Conservation (phyloP, 805 yeast genomes). For the Starmera dryadoides region DNA sequence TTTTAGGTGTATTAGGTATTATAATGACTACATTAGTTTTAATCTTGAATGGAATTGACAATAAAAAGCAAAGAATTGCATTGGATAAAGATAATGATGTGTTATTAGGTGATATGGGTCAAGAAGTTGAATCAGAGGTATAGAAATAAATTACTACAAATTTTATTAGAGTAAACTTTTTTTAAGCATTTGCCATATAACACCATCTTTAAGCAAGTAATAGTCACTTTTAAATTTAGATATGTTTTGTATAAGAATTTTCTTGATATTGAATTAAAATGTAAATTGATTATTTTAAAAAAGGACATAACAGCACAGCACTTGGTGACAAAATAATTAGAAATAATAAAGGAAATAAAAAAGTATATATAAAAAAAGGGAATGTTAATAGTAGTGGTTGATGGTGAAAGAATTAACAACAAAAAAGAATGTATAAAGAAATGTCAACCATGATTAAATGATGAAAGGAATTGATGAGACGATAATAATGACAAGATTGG, state of each 20-base stretch:
- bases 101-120: not conserved
- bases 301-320: not conserved
- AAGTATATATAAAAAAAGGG: not conserved
- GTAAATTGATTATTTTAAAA: not conserved
- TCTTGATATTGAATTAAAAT: not conserved
- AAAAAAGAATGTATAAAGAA: too few relatives aligned
- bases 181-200: too few relatives aligned
- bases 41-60: conserved; percentile 17
- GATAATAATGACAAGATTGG: too few relatives aligned
- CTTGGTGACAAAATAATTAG: not conserved
- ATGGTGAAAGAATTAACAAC: too few relatives aligned
- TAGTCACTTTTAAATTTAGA: not conserved
- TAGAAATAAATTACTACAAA: not conserved
- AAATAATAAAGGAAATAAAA: not conserved
- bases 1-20: conserved; percentile 25
- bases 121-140: not conserved
- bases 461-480: too few relatives aligned
- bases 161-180: not conserved
- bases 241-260: not conserved
- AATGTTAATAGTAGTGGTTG: too few relatives aligned
- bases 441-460: too few relatives aligned
- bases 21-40: conserved; percentile 21
- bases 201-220: not conserved
- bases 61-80: not conserved
- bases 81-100: not conserved